Base-by-base conservation (phyloP, 2,329 filamentous ascomycete genomes). In the Phialophora verrucosa region DNA sequence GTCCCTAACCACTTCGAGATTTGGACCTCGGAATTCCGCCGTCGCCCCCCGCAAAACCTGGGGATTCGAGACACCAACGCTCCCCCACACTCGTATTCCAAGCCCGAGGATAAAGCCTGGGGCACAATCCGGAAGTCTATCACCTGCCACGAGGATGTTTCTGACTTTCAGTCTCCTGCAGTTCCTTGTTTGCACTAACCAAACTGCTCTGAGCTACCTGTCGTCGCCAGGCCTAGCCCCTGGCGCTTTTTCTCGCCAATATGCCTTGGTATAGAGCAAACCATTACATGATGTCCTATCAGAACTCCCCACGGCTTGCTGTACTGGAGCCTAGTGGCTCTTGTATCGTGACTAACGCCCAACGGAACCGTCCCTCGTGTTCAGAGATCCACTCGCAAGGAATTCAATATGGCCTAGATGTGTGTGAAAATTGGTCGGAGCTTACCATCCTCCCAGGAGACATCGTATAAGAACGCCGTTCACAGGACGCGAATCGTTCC, bases 1-100 rank as follows among this genome's bases (percentile, higher is more conserved):
- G 4, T 29, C 14, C 31, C 31, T 59, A 59, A 54, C 62, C 42
- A 17, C 55, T 64, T 64, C 23, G 32, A 60, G 62, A 64, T 6
- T 44, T 64, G 20, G 47, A 60, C 62, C 62, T 64, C 62, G 62
- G 62, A 31, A 29, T 29, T 51, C 3, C 49, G 20, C 20, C n/a
- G 44, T 31, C n/a, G 32, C 49, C 47, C 55, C 55, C 62, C 49
- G 14, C 55, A 64, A 64, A 64, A 27, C 35, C 56, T 59, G 62
- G 62, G 62, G 56, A 59, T 60, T 60, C 62, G 55, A 60, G 55
- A 60, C 54, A 3, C 20, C 23, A 42, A 20, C 12, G 2, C n/a
- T 32, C 32, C 47, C 29, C 55, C 29, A 47, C 35, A 55, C 23
- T 35, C 27, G 53, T 44, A 31, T 50, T 35, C 49, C 20, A 53